Conservation (phyloP, 2,329 filamentous ascomycete species). For the Sporothrix schenckii region DNA sequence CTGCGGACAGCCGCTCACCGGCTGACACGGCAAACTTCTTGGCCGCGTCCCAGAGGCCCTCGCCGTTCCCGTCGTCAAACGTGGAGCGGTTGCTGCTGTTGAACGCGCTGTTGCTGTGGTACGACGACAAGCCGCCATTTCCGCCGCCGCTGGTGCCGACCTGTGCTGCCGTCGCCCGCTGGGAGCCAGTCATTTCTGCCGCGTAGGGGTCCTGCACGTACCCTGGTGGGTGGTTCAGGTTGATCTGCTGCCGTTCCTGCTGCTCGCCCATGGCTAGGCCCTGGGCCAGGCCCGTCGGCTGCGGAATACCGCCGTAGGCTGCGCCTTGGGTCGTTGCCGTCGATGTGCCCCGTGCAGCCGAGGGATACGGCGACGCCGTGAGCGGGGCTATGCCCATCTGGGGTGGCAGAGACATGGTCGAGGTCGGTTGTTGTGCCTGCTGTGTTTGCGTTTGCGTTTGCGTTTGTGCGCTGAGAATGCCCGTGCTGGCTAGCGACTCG, state of each 20-base stretch:
- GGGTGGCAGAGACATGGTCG: conserved; percentile 44
- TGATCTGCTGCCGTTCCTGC: not conserved
- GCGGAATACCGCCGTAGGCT: conserved; percentile 1
- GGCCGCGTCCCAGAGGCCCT: conserved; percentile 58
- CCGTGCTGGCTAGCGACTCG: conserved; percentile 37
- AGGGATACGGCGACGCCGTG: conserved; percentile 44
- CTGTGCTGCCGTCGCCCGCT: conserved; percentile 45
- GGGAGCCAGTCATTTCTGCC: conserved; percentile 54
- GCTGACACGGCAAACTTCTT: conserved; percentile 62
- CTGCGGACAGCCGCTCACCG: conserved; percentile 60
- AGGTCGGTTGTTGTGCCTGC: conserved; percentile 27
- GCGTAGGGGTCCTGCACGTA: conserved; percentile 61
- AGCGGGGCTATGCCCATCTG: conserved; percentile 59
- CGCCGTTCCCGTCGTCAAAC: conserved; percentile 46
- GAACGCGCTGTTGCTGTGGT: conserved; percentile 10
- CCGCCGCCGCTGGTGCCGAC: not conserved
- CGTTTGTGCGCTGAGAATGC: not conserved
- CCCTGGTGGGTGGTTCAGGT: conserved; percentile 54
- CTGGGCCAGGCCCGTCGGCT: conserved; percentile 38
- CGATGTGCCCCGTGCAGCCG: conserved; percentile 51
- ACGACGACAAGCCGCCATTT: not conserved
- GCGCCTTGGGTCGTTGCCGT: conserved; percentile 42
- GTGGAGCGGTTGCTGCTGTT: conserved; percentile 16
- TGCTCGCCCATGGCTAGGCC: not conserved
- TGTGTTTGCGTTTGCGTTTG: no score